Base-by-base conservation (phyloP, 2,329 filamentous ascomycete genomes). In the Hypoxylon sp. region DNA sequence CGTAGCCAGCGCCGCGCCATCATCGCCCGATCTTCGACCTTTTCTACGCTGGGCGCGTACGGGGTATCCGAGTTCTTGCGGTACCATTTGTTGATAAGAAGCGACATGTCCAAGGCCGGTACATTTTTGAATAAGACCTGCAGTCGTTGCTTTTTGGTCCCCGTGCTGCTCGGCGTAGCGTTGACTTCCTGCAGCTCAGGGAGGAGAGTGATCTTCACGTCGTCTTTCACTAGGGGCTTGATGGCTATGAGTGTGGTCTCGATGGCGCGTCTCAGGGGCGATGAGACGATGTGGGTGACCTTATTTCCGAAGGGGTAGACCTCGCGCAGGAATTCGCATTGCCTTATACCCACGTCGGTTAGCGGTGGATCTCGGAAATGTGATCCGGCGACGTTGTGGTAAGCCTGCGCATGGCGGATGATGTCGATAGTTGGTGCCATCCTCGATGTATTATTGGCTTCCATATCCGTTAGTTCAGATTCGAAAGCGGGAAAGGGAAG, bases 131-230 rank as follows among this genome's bases (percentile, higher is more conserved):
- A 92, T 74, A 91, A 87, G 15, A 80, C 80, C 15, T 79, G 78
- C 31, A 97, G 80, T 31, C 82, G 82, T 0, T 80, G 78, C 1
- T 82, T 79, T 1, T 84, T 76, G 32, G 86, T 88, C 1, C 94
- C 94, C 0, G 87, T 91, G 77, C 97, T 93, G 79, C 92, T 94
- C 0, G 92, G 89, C 21, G 89, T 82, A 62, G 89, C 85, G 11
- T 88, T 90, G 0, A 92, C 89, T 79, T 97, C 94, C 80, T 97
- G 94, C 3, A 93, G 81, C 68, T 92, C 88, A 0, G 93, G 92
- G 8, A 94, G 80, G 1, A 90, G 88, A n/a, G 90, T 80, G 58
- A 96, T 85, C 56, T 50, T 84, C 74, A 78, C 75, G 6, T 78
- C 76, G 1, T 65, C 58, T 13, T 81, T 71, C 53, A 88, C 82